phyloP scores from a whole-genome alignment of 768 basidiomycete species.

The Fibroporia radiculosa region DNA sequence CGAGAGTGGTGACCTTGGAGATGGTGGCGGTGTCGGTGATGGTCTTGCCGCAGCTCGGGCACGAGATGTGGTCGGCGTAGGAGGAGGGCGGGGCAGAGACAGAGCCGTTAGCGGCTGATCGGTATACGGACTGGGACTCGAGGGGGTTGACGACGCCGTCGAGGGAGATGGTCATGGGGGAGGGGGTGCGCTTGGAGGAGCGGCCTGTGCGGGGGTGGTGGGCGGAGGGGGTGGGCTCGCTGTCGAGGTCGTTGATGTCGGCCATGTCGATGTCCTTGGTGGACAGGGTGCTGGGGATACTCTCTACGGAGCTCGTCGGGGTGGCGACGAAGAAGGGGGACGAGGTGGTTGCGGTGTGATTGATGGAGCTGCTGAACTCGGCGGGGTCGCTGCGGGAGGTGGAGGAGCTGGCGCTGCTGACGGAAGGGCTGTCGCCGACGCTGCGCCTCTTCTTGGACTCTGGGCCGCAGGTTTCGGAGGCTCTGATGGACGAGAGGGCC shows the following conservation, averaged over 20 bases:
- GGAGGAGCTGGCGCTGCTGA: constrained; percentile 15
- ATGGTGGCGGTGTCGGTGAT: constrained; percentile 39
- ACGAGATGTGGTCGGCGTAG: constrained; percentile 32
- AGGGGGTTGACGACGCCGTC: constrained; percentile 34
- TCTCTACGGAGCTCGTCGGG: constrained; percentile 19
- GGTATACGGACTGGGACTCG: constrained; percentile 18
- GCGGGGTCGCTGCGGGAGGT: constrained; percentile 13
- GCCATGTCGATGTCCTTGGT: constrained; percentile 15
- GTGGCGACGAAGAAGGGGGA: constrained; percentile 19
- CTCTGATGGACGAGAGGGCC: constrained; percentile 31
- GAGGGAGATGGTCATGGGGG: constrained; percentile 44
- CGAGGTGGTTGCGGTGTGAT: constrained; percentile 1
- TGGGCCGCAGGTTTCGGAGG: constrained; percentile 31
- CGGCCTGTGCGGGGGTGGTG: constrained; percentile 6
- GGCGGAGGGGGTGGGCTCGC: constrained; percentile 14
- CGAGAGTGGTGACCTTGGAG: constrained; percentile 16
- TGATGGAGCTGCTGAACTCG: constrained; percentile 12
- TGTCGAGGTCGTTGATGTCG: constrained; percentile 13
- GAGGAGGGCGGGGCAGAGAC: constrained; percentile 40
- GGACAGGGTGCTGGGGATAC: constrained; percentile 14
- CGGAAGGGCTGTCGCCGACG: constrained; percentile 23
- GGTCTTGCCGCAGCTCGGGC: constrained; percentile 49
- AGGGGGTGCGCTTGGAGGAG: constrained; percentile 18
- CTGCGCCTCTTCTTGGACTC: constrained; percentile 39
- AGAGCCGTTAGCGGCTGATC: constrained; percentile 25